Base-by-base conservation (phyloP, 192 early-diverging fungal species). In the Coemansia sp. region DNA sequence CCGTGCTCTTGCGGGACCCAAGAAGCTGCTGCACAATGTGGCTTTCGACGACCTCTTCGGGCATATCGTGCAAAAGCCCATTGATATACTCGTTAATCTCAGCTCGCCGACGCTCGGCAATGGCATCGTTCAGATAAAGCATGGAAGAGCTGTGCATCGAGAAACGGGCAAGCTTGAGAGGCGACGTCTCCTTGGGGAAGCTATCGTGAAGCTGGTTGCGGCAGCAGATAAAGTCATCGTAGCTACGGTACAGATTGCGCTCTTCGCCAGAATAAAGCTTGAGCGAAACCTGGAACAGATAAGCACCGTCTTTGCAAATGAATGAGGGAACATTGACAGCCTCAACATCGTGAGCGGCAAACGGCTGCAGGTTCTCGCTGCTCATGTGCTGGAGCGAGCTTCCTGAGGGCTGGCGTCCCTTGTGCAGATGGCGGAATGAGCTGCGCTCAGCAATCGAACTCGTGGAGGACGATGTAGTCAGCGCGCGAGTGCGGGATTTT, bases 151-250 rank as follows among this genome's bases (percentile, higher is more conserved):
- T 89, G 87, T 70, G 87, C 89, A 63, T 89, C 77, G 58, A 91
- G 65, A 77, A 72, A n/a, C 71, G 73, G 30, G 79, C 65, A 30
- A 74, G 62, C 62, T 76, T 77, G 34, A 82, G 75, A 30, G 71
- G 55, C 16, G 64, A 62, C 20, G 89, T 87, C 68, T 90, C 89
- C 12, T 77, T 81, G 10, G 88, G 90, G 73, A 89, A 93, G 46
- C 84, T 71, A 38, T 91, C 83, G 45, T 88, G 65, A 18, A 93
- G 79, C 59, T 84, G 82, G 67, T 89, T 90, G 69, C 92, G 92
- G 71, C 91, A 90, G 68, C 86, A 84, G 68, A 91, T 89, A 79
- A 93, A 90, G 73, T 93, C 92, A 63, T 93, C 92, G 72, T 93
- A 93, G 16, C 89, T 73, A 58, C 92, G 85, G 69, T 86, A 90